Conservation (phyloP, 2,329 filamentous ascomycete species). For the Trichoderma sp. region DNA sequence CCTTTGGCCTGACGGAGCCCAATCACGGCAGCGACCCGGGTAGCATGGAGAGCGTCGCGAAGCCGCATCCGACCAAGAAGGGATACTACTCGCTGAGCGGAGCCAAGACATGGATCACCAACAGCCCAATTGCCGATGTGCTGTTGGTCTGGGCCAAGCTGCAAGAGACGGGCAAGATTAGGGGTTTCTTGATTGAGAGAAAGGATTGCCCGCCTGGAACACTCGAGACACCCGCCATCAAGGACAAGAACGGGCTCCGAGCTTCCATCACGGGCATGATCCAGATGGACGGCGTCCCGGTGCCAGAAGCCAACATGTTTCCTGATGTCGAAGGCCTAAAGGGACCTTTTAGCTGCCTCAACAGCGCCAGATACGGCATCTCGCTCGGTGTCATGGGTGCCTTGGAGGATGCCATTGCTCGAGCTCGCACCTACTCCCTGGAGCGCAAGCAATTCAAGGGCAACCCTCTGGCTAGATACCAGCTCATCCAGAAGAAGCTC, state of each 20-base stretch:
- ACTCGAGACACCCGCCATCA: conserved; percentile 85
- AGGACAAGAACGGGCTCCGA: conserved; percentile 91
- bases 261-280: conserved; percentile 98
- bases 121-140: conserved; percentile 84
- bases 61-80: conserved; percentile 77
- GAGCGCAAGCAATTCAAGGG: conserved; percentile 95
- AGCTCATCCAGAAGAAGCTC: conserved; percentile 96
- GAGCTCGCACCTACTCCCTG: conserved; percentile 81
- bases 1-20: conserved; percentile 87
- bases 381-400: conserved; percentile 92
- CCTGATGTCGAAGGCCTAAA: conserved; percentile 80
- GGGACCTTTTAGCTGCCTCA: conserved; percentile 91
- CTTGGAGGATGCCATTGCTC: conserved; percentile 82
- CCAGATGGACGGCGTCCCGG: conserved; percentile 85
- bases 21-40: conserved; percentile 92
- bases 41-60: conserved; percentile 86
- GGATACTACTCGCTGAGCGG: conserved; percentile 78
- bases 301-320: conserved; percentile 91
- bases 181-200: conserved; percentile 87
- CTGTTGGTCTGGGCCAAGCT: conserved; percentile 91
- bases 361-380: conserved; percentile 90
- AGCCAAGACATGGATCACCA: conserved; percentile 93
- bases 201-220: conserved; percentile 82
- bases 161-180: conserved; percentile 87
- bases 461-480: conserved; percentile 92